Evolutionary conservation across 805 yeast species (phyloP).

Genomic region (Metschnikowia lachancei): DNA sequence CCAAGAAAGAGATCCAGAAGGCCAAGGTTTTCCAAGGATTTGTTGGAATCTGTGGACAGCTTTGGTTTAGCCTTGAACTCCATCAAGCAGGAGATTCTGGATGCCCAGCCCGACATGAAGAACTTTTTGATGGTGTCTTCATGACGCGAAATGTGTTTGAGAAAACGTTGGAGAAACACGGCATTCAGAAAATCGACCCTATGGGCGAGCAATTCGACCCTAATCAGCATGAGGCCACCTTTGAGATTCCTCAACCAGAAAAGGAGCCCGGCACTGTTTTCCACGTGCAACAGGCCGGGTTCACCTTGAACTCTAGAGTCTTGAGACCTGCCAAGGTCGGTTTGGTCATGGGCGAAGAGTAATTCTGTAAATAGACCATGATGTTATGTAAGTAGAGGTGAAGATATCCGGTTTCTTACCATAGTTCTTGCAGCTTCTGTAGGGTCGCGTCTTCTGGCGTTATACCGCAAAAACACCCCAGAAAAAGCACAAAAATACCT

Average conservation of each 20-base stretch:
- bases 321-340: conserved; percentile 96
- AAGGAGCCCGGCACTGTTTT: conserved; percentile 91
- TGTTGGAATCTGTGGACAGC: conserved; percentile 86
- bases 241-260: conserved; percentile 80
- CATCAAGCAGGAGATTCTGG: conserved; percentile 60
- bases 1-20: conserved; percentile 81
- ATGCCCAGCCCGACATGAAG: conserved; percentile 45
- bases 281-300: conserved; percentile 90
- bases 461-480: not conserved
- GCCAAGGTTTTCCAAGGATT: conserved; percentile 88
- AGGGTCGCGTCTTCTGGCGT: not conserved
- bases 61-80: conserved; percentile 81
- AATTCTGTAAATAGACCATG: too few relatives aligned
- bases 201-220: conserved; percentile 86
- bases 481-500: too few relatives aligned
- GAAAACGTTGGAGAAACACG: conserved; percentile 77
- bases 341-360: conserved; percentile 59
- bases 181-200: conserved; percentile 78
- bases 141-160: conserved; percentile 87
- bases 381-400: conserved; percentile 3
- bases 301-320: conserved; percentile 79
- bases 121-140: conserved; percentile 83
- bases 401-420: too few relatives aligned
- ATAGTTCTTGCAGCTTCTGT: too few relatives aligned
- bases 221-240: conserved; percentile 88